Evolutionary conservation across 768 basidiomycete genomes (phyloP).

Genomic region (Leccinum longicurvipes): DNA sequence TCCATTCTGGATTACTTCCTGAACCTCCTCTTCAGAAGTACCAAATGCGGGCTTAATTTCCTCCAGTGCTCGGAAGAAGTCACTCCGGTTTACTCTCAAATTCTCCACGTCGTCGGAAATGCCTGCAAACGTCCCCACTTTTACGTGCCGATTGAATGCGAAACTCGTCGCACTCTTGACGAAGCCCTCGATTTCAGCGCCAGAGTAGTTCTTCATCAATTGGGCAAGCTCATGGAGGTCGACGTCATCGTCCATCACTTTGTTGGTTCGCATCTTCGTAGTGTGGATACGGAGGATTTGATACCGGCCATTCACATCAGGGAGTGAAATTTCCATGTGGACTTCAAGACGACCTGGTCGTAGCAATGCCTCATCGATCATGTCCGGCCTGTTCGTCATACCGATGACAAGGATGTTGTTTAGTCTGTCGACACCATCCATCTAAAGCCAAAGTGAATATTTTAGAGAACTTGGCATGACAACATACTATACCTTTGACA

Average conservation of each 20-base stretch:
- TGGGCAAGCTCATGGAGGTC: constrained; percentile 77
- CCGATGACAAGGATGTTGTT: constrained; percentile 99
- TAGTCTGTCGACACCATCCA: constrained; percentile 98
- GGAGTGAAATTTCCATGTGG: constrained; percentile 98
- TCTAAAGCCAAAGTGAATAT: constrained; percentile 46
- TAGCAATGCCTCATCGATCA: constrained; percentile 98
- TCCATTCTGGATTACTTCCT: constrained; percentile 91
- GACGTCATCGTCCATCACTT: constrained; percentile 85
- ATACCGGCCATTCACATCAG: constrained; percentile 86
- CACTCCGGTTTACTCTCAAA: constrained; percentile 77
- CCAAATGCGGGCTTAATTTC: constrained; percentile 97
- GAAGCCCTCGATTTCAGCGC: constrained; percentile 92
- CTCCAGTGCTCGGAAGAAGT: constrained; percentile 88
- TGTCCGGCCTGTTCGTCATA: constrained; percentile 97
- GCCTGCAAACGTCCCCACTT: constrained; percentile 95
- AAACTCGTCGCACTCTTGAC: constrained; percentile 99
- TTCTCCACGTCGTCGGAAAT: constrained; percentile 96
- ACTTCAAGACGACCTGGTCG: constrained; percentile 98
- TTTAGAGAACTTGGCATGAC: background rate
- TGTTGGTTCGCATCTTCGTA: constrained; percentile 86
- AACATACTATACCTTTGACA: constrained; percentile 73
- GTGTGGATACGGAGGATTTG: constrained; percentile 98
- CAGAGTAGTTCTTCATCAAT: constrained; percentile 94
- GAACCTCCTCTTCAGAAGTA: constrained; percentile 94
- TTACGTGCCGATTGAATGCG: constrained; percentile 96